A percentile compares a stretch with the other conserved stretches of the same genome.
phyloP scores from a whole-genome alignment of 78 protist genomes.

The Monocercomonoides exilis region DNA sequence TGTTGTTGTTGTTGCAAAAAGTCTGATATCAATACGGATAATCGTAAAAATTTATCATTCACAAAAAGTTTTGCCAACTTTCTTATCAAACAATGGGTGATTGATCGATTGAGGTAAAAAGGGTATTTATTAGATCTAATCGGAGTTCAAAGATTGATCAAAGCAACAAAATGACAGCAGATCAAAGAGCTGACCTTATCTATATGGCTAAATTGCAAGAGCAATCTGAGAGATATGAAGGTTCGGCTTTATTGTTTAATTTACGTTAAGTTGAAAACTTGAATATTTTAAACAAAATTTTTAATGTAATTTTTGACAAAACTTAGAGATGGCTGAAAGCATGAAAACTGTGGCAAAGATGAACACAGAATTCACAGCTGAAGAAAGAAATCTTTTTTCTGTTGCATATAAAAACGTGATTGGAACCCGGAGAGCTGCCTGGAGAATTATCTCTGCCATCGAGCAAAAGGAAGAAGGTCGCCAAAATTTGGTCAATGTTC shows the following conservation, averaged over 20 bases:
- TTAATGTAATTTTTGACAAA: background rate
- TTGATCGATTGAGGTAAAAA: too few species aligned
- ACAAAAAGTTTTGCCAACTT: too few species aligned
- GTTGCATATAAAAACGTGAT: constrained; percentile 98
- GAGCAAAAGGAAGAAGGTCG: constrained; percentile 61
- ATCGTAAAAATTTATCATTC: too few species aligned
- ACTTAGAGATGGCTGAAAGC: constrained; percentile 74
- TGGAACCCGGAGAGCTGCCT: constrained; percentile 94
- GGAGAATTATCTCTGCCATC: constrained; percentile 87
- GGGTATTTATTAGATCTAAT: too few species aligned
- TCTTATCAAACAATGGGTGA: too few species aligned
- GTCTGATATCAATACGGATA: too few species aligned
- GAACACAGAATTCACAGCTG: constrained; percentile 77
- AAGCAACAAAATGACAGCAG: too few species aligned
- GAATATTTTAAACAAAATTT: background rate
- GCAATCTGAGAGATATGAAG: constrained; percentile 24
- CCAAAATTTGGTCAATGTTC: constrained; percentile 40
- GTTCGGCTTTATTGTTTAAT: background rate
- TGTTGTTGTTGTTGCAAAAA: too few species aligned
- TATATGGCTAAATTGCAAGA: constrained; percentile 31
- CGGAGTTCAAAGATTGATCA: too few species aligned
- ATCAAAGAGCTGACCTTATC: constrained; percentile 16
- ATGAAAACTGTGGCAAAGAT: constrained; percentile 80
- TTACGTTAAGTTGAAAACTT: background rate
- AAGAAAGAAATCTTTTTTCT: constrained; percentile 93